These are phyloP conservation scores for Phaeoacremonium minimum DNA, from an alignment of 2,329 filamentous ascomycete genomes.

Conservation along the genomic window DNA sequence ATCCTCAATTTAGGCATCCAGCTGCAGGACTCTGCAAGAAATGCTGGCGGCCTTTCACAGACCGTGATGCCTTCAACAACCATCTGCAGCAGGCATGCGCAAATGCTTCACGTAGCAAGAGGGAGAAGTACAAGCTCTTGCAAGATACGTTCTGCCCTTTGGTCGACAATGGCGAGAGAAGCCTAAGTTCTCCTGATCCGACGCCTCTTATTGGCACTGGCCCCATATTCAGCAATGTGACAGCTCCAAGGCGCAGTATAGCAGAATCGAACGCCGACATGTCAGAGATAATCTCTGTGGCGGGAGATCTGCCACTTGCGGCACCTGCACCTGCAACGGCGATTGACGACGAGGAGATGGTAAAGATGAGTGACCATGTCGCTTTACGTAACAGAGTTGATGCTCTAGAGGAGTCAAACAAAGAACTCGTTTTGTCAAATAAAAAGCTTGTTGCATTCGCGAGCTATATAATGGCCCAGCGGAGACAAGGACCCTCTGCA, in stretches of 20 bases:
- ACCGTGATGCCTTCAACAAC: slow-evolving; percentile 15
- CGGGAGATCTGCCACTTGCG: too few species aligned
- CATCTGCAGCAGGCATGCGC: slow-evolving; percentile 17
- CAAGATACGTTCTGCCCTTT: slow-evolving; percentile 18
- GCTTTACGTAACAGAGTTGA: slow-evolving; percentile 6
- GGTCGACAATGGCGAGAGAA: background rate
- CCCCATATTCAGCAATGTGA: too few species aligned
- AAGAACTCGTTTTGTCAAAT: too few species aligned
- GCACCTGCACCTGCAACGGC: too few species aligned
- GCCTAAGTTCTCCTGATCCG: too few species aligned
- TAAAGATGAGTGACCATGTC: slow-evolving; percentile 5
- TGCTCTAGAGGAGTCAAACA: slow-evolving; percentile 5
- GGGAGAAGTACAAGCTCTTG: slow-evolving; percentile 21
- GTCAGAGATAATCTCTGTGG: too few species aligned
- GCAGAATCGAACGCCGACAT: too few species aligned
- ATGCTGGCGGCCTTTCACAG: slow-evolving; percentile 23
- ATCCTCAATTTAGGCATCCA: slow-evolving; percentile 16
- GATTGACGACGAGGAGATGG: background rate
- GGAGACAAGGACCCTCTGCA: background rate
- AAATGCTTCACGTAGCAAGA: slow-evolving; percentile 20
- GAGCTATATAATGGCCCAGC: background rate
- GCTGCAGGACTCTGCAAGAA: slow-evolving; percentile 23
- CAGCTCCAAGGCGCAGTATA: too few species aligned
- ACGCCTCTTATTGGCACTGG: too few species aligned
- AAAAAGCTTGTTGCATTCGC: background rate